These are phyloP conservation scores for Thielaviopsis populi DNA, from an alignment of 2,329 filamentous ascomycete genomes.

Conservation along the genomic window DNA sequence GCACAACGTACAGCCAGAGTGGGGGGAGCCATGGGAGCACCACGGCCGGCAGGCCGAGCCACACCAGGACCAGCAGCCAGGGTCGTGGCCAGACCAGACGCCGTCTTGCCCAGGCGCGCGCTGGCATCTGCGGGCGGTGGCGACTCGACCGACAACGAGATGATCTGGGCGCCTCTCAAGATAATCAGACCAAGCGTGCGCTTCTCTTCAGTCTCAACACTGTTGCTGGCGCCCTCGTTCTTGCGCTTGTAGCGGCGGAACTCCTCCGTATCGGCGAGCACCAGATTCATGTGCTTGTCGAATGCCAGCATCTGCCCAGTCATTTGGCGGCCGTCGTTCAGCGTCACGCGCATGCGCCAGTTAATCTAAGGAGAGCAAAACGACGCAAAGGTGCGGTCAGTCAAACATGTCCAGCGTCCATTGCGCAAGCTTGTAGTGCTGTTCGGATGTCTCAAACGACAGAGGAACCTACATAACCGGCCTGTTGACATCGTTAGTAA, in stretches of 20 bases:
- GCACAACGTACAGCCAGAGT: constrained; percentile 54
- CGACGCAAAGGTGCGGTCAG: neutral
- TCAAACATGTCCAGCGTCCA: neutral
- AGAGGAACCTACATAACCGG: constrained; percentile 50
- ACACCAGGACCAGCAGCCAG: constrained; percentile 78
- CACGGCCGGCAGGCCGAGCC: constrained; percentile 77
- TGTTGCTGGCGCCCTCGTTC: constrained; percentile 50
- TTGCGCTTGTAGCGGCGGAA: constrained; percentile 84
- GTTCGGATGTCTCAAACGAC: neutral
- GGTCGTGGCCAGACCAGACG: constrained; percentile 51
- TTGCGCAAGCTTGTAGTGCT: neutral
- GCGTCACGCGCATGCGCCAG: constrained; percentile 94
- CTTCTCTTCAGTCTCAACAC: constrained; percentile 88
- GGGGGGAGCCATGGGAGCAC: constrained; percentile 47
- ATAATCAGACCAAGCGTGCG: constrained; percentile 92
- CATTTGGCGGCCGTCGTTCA: constrained; percentile 92
- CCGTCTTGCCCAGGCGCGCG: constrained; percentile 67
- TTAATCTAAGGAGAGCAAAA: constrained; percentile 57
- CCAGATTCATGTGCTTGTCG: constrained; percentile 99
- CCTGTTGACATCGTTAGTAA: constrained; percentile 30
- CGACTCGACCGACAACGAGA: constrained; percentile 88
- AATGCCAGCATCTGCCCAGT: constrained; percentile 97
- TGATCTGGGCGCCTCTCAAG: constrained; percentile 83
- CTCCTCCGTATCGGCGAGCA: constrained; percentile 96
- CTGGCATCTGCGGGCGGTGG: constrained; percentile 89